Percentiles rank a stretch among this genome's conserved stretches.
Conservation (phyloP, 2,329 filamentous ascomycete genomes). For the Chalara sp. region DNA sequence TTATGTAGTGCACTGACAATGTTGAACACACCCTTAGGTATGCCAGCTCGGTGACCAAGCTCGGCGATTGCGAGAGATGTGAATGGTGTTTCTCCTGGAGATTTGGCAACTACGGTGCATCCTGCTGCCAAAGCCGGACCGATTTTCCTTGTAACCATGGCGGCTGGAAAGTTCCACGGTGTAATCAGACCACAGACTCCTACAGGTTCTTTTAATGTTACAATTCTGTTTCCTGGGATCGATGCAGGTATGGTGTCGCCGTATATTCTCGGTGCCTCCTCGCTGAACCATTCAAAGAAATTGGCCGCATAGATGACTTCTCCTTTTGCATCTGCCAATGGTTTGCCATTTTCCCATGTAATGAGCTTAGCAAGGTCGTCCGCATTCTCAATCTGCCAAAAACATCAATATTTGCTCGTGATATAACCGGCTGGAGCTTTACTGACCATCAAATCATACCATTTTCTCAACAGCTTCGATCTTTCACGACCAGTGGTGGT, state of each 20-base stretch:
- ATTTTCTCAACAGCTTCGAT: conserved; percentile 66
- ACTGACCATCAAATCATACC: conserved; percentile 68
- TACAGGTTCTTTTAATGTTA: conserved; percentile 76
- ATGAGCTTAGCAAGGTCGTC: conserved; percentile 79
- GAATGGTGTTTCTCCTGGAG: conserved; percentile 86
- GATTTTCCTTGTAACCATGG: conserved; percentile 67
- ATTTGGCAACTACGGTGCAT: conserved; percentile 89
- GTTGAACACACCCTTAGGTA: conserved; percentile 88
- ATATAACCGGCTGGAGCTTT: too few species aligned
- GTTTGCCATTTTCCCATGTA: conserved; percentile 88
- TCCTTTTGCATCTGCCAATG: conserved; percentile 64
- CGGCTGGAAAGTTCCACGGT: conserved; percentile 83
- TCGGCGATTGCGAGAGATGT: conserved; percentile 84
- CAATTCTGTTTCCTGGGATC: conserved; percentile 65
- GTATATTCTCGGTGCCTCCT: conserved; percentile 68
- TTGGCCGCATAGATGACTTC: conserved; percentile 67
- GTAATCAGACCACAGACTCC: conserved; percentile 80
- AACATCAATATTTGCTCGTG: conserved; percentile 2
- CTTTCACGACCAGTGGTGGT: conserved; percentile 68
- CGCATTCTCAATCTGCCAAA: conserved; percentile 48
- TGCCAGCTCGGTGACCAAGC: conserved; percentile 77
- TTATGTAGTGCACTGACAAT: conserved; percentile 75
- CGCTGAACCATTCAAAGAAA: conserved; percentile 77
- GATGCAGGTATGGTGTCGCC: conserved; percentile 70
- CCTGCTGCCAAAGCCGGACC: conserved; percentile 82